A percentile compares a stretch with the other conserved stretches of the same genome.
phyloP scores from a whole-genome alignment of 306 rosid species.

The Canavalia gladiata region DNA sequence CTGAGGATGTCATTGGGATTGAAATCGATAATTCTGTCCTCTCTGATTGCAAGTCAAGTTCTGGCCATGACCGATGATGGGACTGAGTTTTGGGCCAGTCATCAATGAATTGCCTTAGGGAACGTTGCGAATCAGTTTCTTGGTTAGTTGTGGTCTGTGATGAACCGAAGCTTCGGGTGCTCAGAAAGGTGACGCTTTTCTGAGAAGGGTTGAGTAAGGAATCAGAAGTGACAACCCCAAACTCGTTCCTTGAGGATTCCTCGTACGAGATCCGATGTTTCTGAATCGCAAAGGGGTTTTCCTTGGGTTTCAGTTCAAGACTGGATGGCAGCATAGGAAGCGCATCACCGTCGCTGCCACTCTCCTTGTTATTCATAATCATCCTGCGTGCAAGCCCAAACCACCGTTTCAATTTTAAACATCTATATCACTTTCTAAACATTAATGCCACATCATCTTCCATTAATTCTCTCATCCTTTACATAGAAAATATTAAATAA shows the following conservation, averaged over 20 bases:
- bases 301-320: slow-evolving; percentile 26
- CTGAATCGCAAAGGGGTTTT: slow-evolving; percentile 50
- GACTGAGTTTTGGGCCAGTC: slow-evolving; percentile 69
- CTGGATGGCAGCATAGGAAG: neutral
- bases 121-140: slow-evolving; percentile 43
- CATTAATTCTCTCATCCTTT: too few relatives aligned
- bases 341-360: slow-evolving; percentile 32
- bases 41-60: slow-evolving; percentile 58
- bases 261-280: slow-evolving; percentile 61
- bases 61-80: slow-evolving; percentile 56
- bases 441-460: too few relatives aligned
- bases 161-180: slow-evolving; percentile 39
- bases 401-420: too few relatives aligned
- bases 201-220: slow-evolving; percentile 74
- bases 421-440: too few relatives aligned
- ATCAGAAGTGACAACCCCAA: slow-evolving; percentile 71
- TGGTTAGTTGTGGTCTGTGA: too few relatives aligned
- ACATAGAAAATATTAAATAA: too few relatives aligned
- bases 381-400: slow-evolving; percentile 51
- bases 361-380: slow-evolving; percentile 65
- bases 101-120: slow-evolving; percentile 78
- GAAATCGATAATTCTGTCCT: slow-evolving; percentile 79
- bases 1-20: slow-evolving; percentile 62
- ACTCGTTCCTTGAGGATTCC: slow-evolving; percentile 64
- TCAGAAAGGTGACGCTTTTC: slow-evolving; percentile 51